Conservation (phyloP, 2,329 filamentous ascomycete species). For the Scytalidium lignicola region DNA sequence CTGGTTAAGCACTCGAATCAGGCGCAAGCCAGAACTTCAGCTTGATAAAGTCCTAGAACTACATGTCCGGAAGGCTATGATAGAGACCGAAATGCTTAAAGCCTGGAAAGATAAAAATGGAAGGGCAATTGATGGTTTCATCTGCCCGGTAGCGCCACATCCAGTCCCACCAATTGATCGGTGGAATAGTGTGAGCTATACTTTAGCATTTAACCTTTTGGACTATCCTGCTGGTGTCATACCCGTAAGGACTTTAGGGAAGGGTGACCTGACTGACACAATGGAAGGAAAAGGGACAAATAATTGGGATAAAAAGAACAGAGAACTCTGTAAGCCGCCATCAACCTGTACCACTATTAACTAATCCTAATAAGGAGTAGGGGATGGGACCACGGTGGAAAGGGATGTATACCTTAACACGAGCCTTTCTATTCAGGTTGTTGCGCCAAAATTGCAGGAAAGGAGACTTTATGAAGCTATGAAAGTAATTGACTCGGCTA, state of each 20-base stretch:
- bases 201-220: conserved; percentile 54
- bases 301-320: conserved; percentile 56
- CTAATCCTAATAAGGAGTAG: conserved; percentile 2
- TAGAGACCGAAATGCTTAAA: conserved; percentile 51
- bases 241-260: conserved; percentile 45
- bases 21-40: conserved; percentile 39
- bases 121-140: conserved; percentile 51
- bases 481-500: conserved; percentile 18
- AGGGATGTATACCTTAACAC: conserved; percentile 24
- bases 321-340: conserved; percentile 46
- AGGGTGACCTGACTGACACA: conserved; percentile 47
- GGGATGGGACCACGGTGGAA: conserved; percentile 22
- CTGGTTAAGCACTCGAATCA: conserved; percentile 50
- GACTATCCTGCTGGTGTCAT: conserved; percentile 56
- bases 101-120: conserved; percentile 49
- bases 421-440: conserved; percentile 22
- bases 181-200: conserved; percentile 60
- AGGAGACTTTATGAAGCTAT: conserved; percentile 22
- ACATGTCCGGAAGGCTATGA: conserved; percentile 43
- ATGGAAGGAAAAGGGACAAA: conserved; percentile 37
- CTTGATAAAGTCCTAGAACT: conserved; percentile 45
- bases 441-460: conserved; percentile 25
- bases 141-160: conserved; percentile 60
- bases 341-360: background rate
- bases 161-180: conserved; percentile 56